Evolutionary conservation across 805 yeast genomes (phyloP).

Genomic region (Candida endomychidarum): DNA sequence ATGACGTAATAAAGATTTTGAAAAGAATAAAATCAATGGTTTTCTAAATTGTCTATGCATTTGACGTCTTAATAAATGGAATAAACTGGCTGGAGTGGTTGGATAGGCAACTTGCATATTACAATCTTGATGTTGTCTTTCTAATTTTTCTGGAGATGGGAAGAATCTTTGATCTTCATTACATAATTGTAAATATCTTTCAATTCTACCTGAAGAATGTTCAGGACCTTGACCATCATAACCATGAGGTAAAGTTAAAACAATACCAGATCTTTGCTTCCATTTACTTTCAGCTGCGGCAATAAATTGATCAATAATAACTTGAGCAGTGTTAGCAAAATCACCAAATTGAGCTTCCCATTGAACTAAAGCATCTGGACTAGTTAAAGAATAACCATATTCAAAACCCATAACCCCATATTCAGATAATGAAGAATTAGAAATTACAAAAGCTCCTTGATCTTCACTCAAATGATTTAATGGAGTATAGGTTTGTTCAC

Average conservation of each 20-base stretch:
- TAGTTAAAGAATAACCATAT: constrained; percentile 96
- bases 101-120: constrained; percentile 98
- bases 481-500: constrained; percentile 83
- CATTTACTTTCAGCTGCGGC: constrained; percentile 97
- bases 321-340: constrained; percentile 99
- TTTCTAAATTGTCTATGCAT: constrained; percentile 99
- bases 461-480: constrained; percentile 73
- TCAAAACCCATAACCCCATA: constrained; percentile 99
- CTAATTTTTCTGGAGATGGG: constrained; percentile 87
- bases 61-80: constrained; percentile 97
- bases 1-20: constrained; percentile 92
- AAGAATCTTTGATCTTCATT: constrained; percentile 93
- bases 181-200: constrained; percentile 92
- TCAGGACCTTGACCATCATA: constrained; percentile 99
- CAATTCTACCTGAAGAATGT: constrained; percentile 97
- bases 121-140: constrained; percentile 98
- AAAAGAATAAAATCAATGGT: constrained; percentile 84
- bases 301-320: constrained; percentile 92
- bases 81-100: constrained; percentile 93
- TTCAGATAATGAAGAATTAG: constrained; percentile 95
- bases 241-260: constrained; percentile 96
- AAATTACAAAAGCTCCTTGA: constrained; percentile 84
- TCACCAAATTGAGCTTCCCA: constrained; percentile 99
- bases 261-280: constrained; percentile 98
- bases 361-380: constrained; percentile 94